Conservation (phyloP, 805 yeast species). For the Candida pseudofarinosa region DNA sequence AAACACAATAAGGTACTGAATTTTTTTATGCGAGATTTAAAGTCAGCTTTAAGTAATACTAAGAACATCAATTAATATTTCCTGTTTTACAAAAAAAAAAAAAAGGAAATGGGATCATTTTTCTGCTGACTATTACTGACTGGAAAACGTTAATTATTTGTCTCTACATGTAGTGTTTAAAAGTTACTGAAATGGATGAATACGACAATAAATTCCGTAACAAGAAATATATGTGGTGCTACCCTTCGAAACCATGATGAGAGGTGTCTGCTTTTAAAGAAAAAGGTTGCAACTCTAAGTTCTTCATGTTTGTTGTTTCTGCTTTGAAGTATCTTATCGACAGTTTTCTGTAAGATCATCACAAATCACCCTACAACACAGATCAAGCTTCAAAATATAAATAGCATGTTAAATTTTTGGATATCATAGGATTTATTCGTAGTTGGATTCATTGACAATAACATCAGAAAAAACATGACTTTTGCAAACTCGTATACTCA, state of each 20-base stretch:
- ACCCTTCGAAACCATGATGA: not conserved
- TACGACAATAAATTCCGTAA: not conserved
- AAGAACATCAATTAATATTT: too few species aligned
- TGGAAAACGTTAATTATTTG: too few species aligned
- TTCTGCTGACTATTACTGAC: too few species aligned
- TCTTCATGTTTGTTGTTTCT: not conserved
- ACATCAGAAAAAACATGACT: not conserved
- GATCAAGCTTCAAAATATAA: not conserved
- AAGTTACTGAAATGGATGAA: not conserved
- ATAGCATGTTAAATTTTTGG: not conserved
- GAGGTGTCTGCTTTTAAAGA: not conserved
- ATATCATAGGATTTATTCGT: too few species aligned
- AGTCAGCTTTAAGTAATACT: too few species aligned
- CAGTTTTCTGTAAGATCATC: not conserved
- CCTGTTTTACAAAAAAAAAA: too few species aligned
- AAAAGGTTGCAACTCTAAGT: not conserved
- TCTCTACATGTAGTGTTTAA: too few species aligned
- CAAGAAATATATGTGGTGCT: not conserved
- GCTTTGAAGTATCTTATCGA: not conserved
- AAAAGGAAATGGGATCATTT: too few species aligned
- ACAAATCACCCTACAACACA: not conserved
- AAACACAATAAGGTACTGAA: too few species aligned
- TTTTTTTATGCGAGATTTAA: too few species aligned
- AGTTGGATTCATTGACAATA: too few species aligned
- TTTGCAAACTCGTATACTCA: not conserved